Conservation (phyloP, 345 rosid genomes). For the Limnanthes douglasii region DNA sequence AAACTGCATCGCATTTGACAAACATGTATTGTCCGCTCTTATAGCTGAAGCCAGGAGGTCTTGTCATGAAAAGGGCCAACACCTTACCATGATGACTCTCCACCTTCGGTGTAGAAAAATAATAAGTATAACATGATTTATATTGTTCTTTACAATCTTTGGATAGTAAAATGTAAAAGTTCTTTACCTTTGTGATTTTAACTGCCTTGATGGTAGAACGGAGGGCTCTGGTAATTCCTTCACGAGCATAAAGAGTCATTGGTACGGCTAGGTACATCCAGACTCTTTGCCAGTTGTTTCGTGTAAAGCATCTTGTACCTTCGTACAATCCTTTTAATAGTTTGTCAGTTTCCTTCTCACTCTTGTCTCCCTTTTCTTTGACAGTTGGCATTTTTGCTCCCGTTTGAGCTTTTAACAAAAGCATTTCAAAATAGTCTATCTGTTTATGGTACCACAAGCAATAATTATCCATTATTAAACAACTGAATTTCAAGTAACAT, state of each 20-base stretch:
- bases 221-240: slow-evolving; percentile 48
- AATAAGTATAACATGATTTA: too few relatives aligned
- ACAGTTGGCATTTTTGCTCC: slow-evolving; percentile 41
- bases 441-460: slow-evolving; percentile 16
- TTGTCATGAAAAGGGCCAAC: slow-evolving; percentile 68
- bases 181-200: slow-evolving; percentile 25
- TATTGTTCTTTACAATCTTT: too few relatives aligned
- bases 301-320: slow-evolving; percentile 27
- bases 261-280: slow-evolving; percentile 74
- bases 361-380: slow-evolving; percentile 23
- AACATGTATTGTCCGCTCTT: slow-evolving; percentile 93
- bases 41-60: slow-evolving; percentile 75
- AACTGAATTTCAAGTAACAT: too few relatives aligned
- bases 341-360: slow-evolving; percentile 34
- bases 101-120: slow-evolving; percentile 47
- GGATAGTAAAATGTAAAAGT: too few relatives aligned
- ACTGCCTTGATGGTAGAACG: slow-evolving; percentile 64
- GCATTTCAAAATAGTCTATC: slow-evolving; percentile 50
- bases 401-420: slow-evolving; percentile 37
- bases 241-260: slow-evolving; percentile 38
- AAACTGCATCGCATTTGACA: slow-evolving; percentile 70
- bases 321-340: slow-evolving; percentile 18
- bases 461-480: too few relatives aligned
- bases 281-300: slow-evolving; percentile 66
- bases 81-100: slow-evolving; percentile 78